Evolutionary conservation across 169 alveolate species (phyloP).

Genomic region (Hepatocystis sp.): DNA sequence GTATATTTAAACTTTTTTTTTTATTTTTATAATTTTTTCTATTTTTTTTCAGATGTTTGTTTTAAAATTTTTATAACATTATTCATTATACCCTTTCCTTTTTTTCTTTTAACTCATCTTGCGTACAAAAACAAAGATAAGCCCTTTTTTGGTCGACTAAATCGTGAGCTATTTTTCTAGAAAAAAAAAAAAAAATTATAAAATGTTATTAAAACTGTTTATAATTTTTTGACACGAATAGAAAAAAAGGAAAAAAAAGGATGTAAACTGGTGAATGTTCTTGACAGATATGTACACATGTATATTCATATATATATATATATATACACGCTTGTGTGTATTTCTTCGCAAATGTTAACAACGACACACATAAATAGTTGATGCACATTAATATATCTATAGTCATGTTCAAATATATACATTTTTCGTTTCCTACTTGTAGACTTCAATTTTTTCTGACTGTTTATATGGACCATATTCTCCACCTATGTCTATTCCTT

Average conservation of each 20-base stretch:
- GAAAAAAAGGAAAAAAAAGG: too few species aligned
- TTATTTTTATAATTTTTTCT: constrained; percentile 22
- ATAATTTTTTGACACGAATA: too few species aligned
- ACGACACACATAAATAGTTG: too few species aligned
- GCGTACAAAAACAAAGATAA: constrained; percentile 86
- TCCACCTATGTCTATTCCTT: constrained; percentile 85
- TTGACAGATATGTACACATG: too few species aligned
- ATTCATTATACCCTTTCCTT: constrained; percentile 62
- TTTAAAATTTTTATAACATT: constrained; percentile 17
- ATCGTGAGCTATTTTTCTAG: constrained; percentile 80
- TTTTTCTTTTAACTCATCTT: constrained; percentile 75
- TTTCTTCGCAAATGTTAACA: too few species aligned
- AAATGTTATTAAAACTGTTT: too few species aligned
- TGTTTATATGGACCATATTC: constrained; percentile 85
- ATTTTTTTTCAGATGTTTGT: constrained; percentile 37
- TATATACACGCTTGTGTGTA: not conserved
- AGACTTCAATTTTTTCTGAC: constrained; percentile 40
- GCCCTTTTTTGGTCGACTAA: constrained; percentile 81
- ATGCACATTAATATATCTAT: too few species aligned
- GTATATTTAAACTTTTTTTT: not conserved
- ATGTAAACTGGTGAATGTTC: too few species aligned
- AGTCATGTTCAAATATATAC: too few species aligned
- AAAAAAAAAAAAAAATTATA: too few species aligned
- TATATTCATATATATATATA: not conserved
- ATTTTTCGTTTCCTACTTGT: constrained; percentile 17